These are phyloP conservation scores for Fusarium sambucinum DNA, from an alignment of 2,329 filamentous ascomycete genomes.

Conservation along the genomic window DNA sequence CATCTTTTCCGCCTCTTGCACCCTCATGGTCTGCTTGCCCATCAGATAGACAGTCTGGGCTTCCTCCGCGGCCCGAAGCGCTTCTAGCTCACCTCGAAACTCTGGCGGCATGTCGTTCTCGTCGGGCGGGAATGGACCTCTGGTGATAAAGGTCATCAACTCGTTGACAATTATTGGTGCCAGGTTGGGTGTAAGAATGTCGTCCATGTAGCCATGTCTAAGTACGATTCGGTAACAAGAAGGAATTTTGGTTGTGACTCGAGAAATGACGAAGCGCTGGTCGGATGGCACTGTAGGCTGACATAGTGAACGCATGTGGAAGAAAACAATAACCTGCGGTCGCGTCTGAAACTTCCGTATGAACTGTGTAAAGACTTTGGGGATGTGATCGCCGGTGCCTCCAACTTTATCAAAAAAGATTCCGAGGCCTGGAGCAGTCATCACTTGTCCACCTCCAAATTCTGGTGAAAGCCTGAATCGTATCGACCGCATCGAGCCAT, in stretches of 20 bases:
- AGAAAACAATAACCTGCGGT: constrained; percentile 78
- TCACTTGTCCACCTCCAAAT: constrained; percentile 59
- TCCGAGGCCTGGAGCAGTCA: constrained; percentile 68
- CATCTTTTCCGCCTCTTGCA: constrained; percentile 56
- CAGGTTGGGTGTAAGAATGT: constrained; percentile 74
- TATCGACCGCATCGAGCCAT: constrained; percentile 37
- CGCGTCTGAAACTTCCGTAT: constrained; percentile 75
- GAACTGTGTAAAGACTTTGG: constrained; percentile 73
- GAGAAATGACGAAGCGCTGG: constrained; percentile 62
- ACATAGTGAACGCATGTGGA: constrained; percentile 76
- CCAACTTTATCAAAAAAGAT: constrained; percentile 86
- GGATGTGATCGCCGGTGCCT: constrained; percentile 65
- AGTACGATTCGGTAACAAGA: constrained; percentile 77
- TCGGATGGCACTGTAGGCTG: constrained; percentile 65
- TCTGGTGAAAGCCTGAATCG: constrained; percentile 51
- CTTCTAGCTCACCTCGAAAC: constrained; percentile 56
- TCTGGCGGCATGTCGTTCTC: constrained; percentile 43
- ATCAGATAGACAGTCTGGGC: constrained; percentile 67
- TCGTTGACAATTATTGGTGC: constrained; percentile 68
- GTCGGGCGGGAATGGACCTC: constrained; percentile 47
- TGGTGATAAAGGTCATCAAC: constrained; percentile 66
- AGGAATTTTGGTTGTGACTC: constrained; percentile 60
- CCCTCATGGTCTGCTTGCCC: constrained; percentile 71
- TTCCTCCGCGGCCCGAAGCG: constrained; percentile 58
- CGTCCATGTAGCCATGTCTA: constrained; percentile 79